These are phyloP conservation scores for Symbiodinium pilosum DNA, from an alignment of 73 alveolate species.

Conservation along the genomic window DNA sequence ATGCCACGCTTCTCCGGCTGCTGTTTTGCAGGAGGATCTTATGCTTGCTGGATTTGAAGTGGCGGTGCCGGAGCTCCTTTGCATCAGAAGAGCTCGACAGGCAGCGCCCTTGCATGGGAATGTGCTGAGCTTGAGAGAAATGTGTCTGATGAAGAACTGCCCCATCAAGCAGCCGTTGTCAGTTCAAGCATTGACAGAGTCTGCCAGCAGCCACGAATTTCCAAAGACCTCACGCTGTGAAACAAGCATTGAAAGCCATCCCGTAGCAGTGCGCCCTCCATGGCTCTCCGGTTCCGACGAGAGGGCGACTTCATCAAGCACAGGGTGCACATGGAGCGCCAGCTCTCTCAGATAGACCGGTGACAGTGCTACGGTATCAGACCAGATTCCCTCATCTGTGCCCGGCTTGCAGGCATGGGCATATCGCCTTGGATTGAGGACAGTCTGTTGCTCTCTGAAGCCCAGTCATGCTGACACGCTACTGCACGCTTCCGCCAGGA, in stretches of 20 bases:
- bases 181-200: background rate
- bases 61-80: slow-evolving; percentile 61
- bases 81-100: slow-evolving; percentile 45
- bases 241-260: too few species aligned
- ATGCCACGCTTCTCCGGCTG: too few species aligned
- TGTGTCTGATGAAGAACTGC: too few species aligned
- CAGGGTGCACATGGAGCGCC: slow-evolving; percentile 76
- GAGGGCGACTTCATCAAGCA: slow-evolving; percentile 94
- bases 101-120: too few species aligned
- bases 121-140: too few species aligned
- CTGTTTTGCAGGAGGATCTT: slow-evolving; percentile 42
- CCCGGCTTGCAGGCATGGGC: slow-evolving; percentile 41
- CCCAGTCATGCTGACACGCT: background rate
- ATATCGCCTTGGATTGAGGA: slow-evolving; percentile 92
- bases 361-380: background rate
- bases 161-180: too few species aligned
- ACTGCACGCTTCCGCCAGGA: background rate
- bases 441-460: background rate
- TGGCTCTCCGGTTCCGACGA: slow-evolving; percentile 80
- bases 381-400: background rate
- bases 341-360: background rate
- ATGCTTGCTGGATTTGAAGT: slow-evolving; percentile 43
- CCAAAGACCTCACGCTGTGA: too few species aligned
- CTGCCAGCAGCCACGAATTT: too few species aligned
- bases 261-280: slow-evolving; percentile 8